A percentile compares a stretch with the other conserved stretches of the same genome.
phyloP scores from a whole-genome alignment of 2,329 filamentous ascomycete species.

The Hymenoscyphus repandus region DNA sequence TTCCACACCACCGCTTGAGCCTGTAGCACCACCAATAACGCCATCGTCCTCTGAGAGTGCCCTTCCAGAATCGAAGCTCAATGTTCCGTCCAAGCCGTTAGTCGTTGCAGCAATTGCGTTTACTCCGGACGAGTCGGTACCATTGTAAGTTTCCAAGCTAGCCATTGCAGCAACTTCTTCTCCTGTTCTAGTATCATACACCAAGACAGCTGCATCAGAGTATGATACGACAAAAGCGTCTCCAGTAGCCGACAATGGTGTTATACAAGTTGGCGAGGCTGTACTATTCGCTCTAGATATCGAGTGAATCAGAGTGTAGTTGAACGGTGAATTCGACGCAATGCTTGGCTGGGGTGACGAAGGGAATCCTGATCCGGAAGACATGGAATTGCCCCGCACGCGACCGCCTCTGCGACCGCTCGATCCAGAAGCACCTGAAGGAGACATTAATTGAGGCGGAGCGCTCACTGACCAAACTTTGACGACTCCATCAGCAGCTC shows the following conservation, averaged over 20 bases:
- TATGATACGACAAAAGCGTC: conserved; percentile 93
- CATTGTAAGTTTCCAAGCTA: conserved; percentile 89
- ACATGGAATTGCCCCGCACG: conserved; percentile 86
- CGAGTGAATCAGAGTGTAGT: conserved; percentile 81
- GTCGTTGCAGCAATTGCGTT: conserved; percentile 89
- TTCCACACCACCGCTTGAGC: conserved; percentile 73
- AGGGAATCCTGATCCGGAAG: conserved; percentile 86
- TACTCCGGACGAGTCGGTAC: conserved; percentile 74
- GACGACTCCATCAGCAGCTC: conserved; percentile 83
- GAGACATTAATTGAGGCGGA: conserved; percentile 79
- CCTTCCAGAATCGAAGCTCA: conserved; percentile 56
- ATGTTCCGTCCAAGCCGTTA: conserved; percentile 64
- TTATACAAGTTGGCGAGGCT: conserved; percentile 84
- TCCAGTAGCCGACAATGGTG: conserved; percentile 75
- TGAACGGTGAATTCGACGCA: conserved; percentile 79
- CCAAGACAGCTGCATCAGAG: conserved; percentile 80
- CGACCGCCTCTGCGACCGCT: conserved; percentile 63
- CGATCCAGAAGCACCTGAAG: conserved; percentile 54
- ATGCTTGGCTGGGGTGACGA: conserved; percentile 85
- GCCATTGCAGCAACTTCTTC: conserved; percentile 88
- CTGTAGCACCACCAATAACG: conserved; percentile 72
- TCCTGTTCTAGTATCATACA: conserved; percentile 87
- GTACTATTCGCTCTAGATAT: conserved; percentile 66
- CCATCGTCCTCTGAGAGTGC: conserved; percentile 68
- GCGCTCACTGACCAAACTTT: conserved; percentile 93